Percentiles rank a stretch among this genome's conserved stretches.
Conservation (phyloP, 495 filamentous ascomycete genomes). For the Penicillium psychrofluorescens region DNA sequence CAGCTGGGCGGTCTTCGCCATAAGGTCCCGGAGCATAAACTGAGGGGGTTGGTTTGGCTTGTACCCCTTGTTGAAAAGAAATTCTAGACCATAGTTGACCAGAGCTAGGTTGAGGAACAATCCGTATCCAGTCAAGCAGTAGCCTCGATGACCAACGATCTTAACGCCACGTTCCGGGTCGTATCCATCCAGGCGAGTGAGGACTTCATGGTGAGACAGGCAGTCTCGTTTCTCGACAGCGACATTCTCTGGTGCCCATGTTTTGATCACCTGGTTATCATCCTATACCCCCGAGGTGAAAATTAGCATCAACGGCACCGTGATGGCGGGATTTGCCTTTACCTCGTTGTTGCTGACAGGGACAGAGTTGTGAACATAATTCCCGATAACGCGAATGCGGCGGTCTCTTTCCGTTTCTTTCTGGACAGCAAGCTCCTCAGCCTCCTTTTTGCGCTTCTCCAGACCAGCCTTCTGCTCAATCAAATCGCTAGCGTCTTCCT, state of each 20-base stretch:
- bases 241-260: slow-evolving; percentile 71
- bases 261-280: slow-evolving; percentile 67
- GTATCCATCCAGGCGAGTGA: slow-evolving; percentile 80
- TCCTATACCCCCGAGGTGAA: slow-evolving; percentile 39
- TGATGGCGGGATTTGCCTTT: slow-evolving; percentile 1
- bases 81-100: slow-evolving; percentile 90
- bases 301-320: too few relatives aligned
- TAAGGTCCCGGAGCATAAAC: slow-evolving; percentile 92
- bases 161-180: slow-evolving; percentile 92
- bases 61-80: slow-evolving; percentile 69
- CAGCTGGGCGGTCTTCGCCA: slow-evolving; percentile 98
- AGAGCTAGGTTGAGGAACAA: slow-evolving; percentile 90
- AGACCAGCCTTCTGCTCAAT: slow-evolving; percentile 67
- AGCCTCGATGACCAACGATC: slow-evolving; percentile 91
- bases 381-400: slow-evolving; percentile 82
- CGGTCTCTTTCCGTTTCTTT: slow-evolving; percentile 65
- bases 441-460: slow-evolving; percentile 70
- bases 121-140: slow-evolving; percentile 83
- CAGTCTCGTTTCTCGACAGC: slow-evolving; percentile 60
- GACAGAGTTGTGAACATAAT: slow-evolving; percentile 87
- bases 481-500: slow-evolving; percentile 73
- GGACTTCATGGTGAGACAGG: slow-evolving; percentile 91
- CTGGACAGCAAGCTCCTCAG: slow-evolving; percentile 62
- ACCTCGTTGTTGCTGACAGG: slow-evolving; percentile 88
- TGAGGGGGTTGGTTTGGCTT: slow-evolving; percentile 87